Conservation (phyloP, 768 basidiomycete genomes). For the Naganishia onofrii region DNA sequence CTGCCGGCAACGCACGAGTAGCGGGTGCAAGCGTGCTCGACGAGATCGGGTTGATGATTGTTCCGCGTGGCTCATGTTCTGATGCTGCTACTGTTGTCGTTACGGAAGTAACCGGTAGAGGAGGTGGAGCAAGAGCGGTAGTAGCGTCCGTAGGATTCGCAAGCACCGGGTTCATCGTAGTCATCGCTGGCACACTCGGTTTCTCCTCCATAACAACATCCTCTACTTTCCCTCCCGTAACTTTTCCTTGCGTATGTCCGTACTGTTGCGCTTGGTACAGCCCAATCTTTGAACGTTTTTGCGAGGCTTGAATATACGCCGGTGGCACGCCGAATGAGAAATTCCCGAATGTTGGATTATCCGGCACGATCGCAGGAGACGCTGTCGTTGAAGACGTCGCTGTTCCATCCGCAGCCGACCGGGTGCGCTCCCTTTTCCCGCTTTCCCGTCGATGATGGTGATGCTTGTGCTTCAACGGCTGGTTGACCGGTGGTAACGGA, state of each 20-base stretch:
- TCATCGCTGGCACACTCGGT: neutral
- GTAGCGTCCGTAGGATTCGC: constrained; percentile 10
- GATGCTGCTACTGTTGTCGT: neutral
- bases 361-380: neutral
- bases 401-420: constrained; percentile 1
- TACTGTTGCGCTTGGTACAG: constrained; percentile 9
- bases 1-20: neutral
- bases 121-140: neutral
- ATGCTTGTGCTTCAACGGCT: constrained; percentile 10
- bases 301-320: constrained; percentile 1
- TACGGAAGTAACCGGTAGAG: neutral
- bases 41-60: constrained; percentile 9
- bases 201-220: neutral
- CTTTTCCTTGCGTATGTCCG: constrained; percentile 1
- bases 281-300: neutral
- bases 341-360: constrained; percentile 7
- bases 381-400: neutral
- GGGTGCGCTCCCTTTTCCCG: constrained; percentile 13
- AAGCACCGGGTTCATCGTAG: constrained; percentile 6
- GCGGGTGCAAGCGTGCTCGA: constrained; percentile 4
- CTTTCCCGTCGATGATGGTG: constrained; percentile 21
- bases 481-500: constrained; percentile 17
- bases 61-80: neutral
- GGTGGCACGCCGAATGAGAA: constrained; percentile 18
- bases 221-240: neutral